Conservation (phyloP, 345 rosid genomes). For the Eucalyptus tenuipes region DNA sequence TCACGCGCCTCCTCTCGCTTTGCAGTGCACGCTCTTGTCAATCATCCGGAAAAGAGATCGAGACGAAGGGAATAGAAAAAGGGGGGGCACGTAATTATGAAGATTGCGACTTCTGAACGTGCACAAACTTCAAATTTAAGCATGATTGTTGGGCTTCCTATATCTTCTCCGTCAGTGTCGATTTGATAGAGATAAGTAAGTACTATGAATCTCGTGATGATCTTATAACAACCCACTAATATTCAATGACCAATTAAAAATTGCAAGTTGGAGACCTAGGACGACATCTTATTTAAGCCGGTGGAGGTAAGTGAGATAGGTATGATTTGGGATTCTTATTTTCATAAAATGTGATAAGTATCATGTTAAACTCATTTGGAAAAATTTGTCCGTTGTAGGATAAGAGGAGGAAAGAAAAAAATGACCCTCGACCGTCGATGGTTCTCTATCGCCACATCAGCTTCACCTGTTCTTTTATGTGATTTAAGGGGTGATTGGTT, state of each 20-base stretch:
- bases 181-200: neutral
- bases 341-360: neutral
- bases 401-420: neutral
- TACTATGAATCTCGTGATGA: neutral
- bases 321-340: neutral
- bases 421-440: rapidly evolving
- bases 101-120: neutral
- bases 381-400: neutral
- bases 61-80: neutral
- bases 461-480: rapidly evolving
- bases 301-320: neutral
- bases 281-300: neutral
- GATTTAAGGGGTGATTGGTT: rapidly evolving
- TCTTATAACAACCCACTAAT: neutral
- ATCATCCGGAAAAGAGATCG: neutral
- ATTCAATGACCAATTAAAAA: rapidly evolving
- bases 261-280: rapidly evolving
- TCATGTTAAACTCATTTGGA: neutral
- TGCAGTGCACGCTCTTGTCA: neutral
- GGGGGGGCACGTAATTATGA: rapidly evolving
- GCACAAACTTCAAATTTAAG: neutral
- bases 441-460: rapidly evolving
- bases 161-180: neutral
- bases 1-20: neutral
- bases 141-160: neutral